Evolutionary conservation across 805 yeast genomes (phyloP).

Genomic region (Ogataea nitratoaversa): DNA sequence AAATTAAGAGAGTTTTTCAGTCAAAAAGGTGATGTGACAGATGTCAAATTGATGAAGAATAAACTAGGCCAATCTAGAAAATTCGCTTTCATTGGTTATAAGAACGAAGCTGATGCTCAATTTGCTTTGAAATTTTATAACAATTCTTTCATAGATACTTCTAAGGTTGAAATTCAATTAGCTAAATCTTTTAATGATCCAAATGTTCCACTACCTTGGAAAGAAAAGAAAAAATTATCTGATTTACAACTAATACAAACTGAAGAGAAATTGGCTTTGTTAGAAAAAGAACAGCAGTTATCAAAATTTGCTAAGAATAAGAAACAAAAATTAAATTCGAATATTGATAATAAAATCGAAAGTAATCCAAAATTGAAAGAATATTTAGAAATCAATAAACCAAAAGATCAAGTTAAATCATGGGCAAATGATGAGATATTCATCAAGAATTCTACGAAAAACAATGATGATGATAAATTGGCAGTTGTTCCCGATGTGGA

Average conservation of each 20-base stretch:
- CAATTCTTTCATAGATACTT: constrained; percentile 76
- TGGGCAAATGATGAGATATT: constrained; percentile 67
- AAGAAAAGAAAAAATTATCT: constrained; percentile 43
- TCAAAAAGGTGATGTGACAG: constrained; percentile 62
- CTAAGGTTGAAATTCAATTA: constrained; percentile 68
- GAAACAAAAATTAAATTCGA: constrained; percentile 32
- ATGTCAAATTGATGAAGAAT: constrained; percentile 79
- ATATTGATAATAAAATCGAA: constrained; percentile 57
- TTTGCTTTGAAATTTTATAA: constrained; percentile 74
- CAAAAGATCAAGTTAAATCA: constrained; percentile 62
- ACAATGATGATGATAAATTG: constrained; percentile 39
- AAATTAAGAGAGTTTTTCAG: constrained; percentile 64
- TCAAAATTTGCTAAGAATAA: constrained; percentile 35
- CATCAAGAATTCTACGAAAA: constrained; percentile 41
- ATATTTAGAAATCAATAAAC: constrained; percentile 78
- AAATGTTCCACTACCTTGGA: constrained; percentile 64
- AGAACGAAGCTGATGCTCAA: constrained; percentile 67
- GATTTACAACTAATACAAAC: constrained; percentile 48
- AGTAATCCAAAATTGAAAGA: constrained; percentile 69
- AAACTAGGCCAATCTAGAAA: constrained; percentile 83
- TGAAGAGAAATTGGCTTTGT: constrained; percentile 45
- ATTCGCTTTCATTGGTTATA: constrained; percentile 90
- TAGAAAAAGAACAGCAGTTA: constrained; percentile 48
- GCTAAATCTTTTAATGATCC: constrained; percentile 90
- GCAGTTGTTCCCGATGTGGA: constrained; percentile 33